Evolutionary conservation across 2,329 filamentous ascomycete species (phyloP).

Genomic region (Colletotrichum sp.): DNA sequence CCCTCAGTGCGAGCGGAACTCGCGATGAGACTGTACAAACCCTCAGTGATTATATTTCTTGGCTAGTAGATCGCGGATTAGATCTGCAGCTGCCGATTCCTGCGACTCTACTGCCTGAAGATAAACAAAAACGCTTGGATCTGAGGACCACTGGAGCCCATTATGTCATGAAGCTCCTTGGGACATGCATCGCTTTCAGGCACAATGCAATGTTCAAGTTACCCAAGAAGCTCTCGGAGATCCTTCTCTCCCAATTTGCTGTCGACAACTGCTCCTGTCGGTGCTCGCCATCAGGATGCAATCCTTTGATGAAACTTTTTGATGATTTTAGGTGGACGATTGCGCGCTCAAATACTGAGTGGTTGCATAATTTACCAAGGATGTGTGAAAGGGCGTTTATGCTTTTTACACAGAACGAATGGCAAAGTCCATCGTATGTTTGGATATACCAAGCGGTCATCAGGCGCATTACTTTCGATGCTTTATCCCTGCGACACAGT

Average conservation of each 20-base stretch:
- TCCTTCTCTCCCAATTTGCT: rapidly evolving
- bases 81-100: background rate
- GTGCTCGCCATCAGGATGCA: background rate
- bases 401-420: rapidly evolving
- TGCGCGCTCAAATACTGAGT: no score
- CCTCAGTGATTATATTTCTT: background rate
- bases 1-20: no score
- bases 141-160: background rate
- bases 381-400: no score
- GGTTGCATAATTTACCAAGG: no score
- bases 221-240: background rate
- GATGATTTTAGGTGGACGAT: no score
- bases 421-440: rapidly evolving
- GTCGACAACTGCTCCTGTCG: background rate
- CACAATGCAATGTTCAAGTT: background rate
- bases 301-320: background rate
- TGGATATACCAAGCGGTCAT: background rate
- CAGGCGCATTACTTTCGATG: background rate
- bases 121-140: rapidly evolving
- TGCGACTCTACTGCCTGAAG: background rate
- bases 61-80: background rate
- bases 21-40: no score
- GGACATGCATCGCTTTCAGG: no score
- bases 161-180: background rate
- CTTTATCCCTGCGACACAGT: background rate